Percentiles rank a stretch among this genome's conserved stretches.
These are phyloP conservation scores for Coniochaeta sp. DNA, from an alignment of 2,329 filamentous ascomycete genomes.

Conservation along the genomic window DNA sequence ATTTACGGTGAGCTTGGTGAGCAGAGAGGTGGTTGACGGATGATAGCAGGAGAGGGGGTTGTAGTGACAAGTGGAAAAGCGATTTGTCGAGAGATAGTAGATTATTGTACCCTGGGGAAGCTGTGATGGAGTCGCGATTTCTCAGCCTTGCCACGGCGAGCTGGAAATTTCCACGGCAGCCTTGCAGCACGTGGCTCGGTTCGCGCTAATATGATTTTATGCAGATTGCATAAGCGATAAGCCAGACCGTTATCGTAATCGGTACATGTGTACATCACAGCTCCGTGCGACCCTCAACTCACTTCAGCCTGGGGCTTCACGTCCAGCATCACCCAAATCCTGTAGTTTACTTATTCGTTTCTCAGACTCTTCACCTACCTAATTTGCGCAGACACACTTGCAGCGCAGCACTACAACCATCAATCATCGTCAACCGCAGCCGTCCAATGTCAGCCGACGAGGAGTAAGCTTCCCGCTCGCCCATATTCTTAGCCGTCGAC, in stretches of 20 bases:
- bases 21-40: not conserved
- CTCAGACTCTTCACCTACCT: no score
- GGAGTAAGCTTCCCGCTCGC: not conserved
- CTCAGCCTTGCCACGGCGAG: slow-evolving; percentile 12
- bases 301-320: not conserved
- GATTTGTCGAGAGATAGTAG: not conserved
- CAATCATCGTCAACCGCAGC: not conserved
- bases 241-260: slow-evolving; percentile 12
- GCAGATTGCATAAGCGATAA: slow-evolving; percentile 1
- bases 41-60: no score
- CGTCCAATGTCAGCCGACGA: not conserved
- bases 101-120: not conserved
- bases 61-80: no score
- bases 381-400: no score
- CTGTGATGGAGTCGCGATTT: not conserved
- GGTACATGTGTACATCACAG: not conserved
- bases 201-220: not conserved
- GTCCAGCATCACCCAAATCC: no score
- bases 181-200: slow-evolving; percentile 1
- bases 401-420: no score
- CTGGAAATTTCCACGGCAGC: not conserved
- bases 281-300: not conserved
- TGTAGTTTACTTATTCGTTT: no score
- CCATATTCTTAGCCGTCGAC: not conserved
- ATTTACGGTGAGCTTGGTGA: not conserved